Conservation (phyloP, 306 rosid genomes). For the Canavalia ensiformis region DNA sequence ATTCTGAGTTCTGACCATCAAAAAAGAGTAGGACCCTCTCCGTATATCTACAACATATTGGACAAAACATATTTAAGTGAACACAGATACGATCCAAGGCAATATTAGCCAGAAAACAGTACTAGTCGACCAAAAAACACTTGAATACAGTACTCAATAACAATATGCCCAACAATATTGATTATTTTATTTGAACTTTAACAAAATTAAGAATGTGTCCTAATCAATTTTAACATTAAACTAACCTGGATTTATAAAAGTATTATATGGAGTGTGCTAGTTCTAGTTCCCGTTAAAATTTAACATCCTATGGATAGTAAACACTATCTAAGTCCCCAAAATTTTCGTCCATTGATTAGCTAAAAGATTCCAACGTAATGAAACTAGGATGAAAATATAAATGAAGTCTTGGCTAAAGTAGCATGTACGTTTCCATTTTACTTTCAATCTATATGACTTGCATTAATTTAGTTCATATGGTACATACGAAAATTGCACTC, state of each 20-base stretch:
- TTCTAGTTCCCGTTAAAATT: neutral
- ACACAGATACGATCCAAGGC: too few species aligned
- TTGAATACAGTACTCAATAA: neutral
- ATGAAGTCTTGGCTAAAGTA: neutral
- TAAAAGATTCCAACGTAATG: neutral
- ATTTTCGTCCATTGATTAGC: neutral
- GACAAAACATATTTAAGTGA: too few species aligned
- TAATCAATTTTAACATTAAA: neutral
- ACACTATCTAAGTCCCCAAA: neutral
- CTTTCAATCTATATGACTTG: neutral
- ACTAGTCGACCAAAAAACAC: too few species aligned
- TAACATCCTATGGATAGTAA: neutral
- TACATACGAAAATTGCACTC: neutral
- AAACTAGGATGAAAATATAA: neutral
- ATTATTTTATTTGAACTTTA: neutral
- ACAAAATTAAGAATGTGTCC: neutral
- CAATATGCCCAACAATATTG: neutral
- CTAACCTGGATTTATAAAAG: neutral
- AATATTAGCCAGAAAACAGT: too few species aligned
- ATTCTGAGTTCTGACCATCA: too few species aligned
- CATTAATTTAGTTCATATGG: neutral
- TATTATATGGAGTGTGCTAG: neutral
- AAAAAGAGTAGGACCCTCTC: too few species aligned
- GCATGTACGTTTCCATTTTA: neutral
- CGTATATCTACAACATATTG: too few species aligned